Conservation (phyloP, 2,329 filamentous ascomycete genomes). For the Fusarium virguliforme region DNA sequence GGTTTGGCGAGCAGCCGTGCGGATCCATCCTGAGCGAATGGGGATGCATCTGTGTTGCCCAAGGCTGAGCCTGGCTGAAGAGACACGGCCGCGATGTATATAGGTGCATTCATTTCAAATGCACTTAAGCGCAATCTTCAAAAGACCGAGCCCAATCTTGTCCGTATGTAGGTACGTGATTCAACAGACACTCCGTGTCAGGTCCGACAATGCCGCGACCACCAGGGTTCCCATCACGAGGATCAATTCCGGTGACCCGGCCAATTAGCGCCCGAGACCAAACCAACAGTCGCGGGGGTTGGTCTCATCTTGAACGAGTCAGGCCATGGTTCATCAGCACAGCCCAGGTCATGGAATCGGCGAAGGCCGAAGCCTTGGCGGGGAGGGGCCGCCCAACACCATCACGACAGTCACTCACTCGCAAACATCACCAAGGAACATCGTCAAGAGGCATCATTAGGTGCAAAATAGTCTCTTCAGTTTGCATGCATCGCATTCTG, state of each 20-base stretch:
- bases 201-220: neutral
- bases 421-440: neutral
- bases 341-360: neutral
- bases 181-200: neutral
- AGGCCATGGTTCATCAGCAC: neutral
- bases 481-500: constrained; percentile 51
- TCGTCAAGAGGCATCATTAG: constrained; percentile 6
- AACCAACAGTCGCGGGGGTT: neutral
- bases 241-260: constrained; percentile 4
- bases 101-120: neutral
- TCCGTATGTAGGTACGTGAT: neutral
- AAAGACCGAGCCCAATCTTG: too few relatives aligned
- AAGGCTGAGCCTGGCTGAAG: neutral
- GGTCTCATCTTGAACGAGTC: neutral
- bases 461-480: constrained; percentile 44
- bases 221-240: neutral
- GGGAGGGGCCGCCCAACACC: neutral
- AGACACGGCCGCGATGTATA: too few relatives aligned
- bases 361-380: constrained; percentile 3
- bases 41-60: neutral
- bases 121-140: neutral
- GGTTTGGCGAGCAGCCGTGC: neutral
- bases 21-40: neutral
- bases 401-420: neutral
- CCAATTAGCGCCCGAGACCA: constrained; percentile 3